phyloP scores from a whole-genome alignment of 2,329 filamentous ascomycete species.

The Laburnicola sp. region DNA sequence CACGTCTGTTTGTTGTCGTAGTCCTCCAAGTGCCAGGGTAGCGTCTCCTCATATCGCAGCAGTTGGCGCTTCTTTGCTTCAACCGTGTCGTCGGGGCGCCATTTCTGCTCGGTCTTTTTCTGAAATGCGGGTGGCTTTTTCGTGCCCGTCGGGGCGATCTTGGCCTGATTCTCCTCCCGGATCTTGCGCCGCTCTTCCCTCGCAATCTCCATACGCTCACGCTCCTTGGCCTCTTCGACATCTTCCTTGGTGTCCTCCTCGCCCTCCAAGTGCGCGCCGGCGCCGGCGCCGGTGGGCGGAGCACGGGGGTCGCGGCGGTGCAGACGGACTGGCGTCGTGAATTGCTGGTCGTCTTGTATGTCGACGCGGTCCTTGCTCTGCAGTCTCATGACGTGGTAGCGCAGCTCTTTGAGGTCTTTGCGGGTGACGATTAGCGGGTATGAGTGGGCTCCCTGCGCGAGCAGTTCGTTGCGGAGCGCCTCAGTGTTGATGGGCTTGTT shows the following conservation, averaged over 20 bases:
- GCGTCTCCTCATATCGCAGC: conserved; percentile 84
- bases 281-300: conserved; percentile 57
- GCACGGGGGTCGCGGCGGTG: conserved; percentile 82
- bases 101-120: conserved; percentile 86
- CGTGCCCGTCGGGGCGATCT: conserved; percentile 81
- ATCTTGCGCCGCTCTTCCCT: conserved; percentile 82
- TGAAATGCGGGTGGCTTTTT: conserved; percentile 67
- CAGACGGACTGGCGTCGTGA: conserved; percentile 82
- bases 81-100: conserved; percentile 74
- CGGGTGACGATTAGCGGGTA: conserved; percentile 80
- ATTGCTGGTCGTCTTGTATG: conserved; percentile 76
- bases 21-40: conserved; percentile 96
- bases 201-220: conserved; percentile 59
- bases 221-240: conserved; percentile 65
- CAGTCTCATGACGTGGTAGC: conserved; percentile 87
- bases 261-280: too few relatives aligned
- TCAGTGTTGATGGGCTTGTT: conserved; percentile 23
- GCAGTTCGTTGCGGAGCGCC: conserved; percentile 31
- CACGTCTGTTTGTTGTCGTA: conserved; percentile 94
- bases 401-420: conserved; percentile 74
- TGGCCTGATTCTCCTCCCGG: conserved; percentile 82
- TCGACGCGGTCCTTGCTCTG: conserved; percentile 63
- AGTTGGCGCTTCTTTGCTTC: conserved; percentile 69
- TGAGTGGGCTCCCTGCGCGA: conserved; percentile 29
- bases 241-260: conserved; percentile 67